Evolutionary conservation across 2,329 filamentous ascomycete species (phyloP).

Genomic region (Corniculantispora saksenae): DNA sequence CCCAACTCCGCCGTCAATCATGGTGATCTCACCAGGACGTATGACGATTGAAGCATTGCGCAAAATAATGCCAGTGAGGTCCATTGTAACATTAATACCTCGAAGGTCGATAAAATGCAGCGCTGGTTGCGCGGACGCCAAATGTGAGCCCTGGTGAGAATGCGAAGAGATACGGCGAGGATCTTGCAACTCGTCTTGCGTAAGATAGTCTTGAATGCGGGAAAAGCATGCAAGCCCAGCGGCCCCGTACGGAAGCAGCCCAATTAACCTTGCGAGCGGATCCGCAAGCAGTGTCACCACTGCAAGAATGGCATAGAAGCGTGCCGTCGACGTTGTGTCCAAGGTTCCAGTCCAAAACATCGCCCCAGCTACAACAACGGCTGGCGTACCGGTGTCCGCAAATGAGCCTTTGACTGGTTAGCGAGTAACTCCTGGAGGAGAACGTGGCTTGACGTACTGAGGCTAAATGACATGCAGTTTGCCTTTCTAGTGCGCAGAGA

Average conservation of each 20-base stretch:
- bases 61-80: background rate
- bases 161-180: background rate
- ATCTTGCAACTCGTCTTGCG: background rate
- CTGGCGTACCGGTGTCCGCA: background rate
- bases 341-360: constrained; percentile 12
- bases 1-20: constrained; percentile 12
- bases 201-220: constrained; percentile 4
- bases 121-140: background rate
- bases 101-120: background rate
- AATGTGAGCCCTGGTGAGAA: background rate
- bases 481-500: background rate
- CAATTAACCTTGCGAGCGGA: background rate
- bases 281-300: background rate
- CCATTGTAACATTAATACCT: background rate
- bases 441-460: background rate
- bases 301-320: constrained; percentile 8
- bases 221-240: constrained; percentile 1
- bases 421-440: background rate
- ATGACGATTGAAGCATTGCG: background rate
- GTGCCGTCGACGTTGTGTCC: background rate
- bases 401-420: background rate
- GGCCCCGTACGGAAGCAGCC: background rate
- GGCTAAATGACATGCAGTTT: background rate
- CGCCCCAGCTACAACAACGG: background rate
- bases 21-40: background rate